Conservation (phyloP, 306 rosid species). For the Citrullus colocynthis region DNA sequence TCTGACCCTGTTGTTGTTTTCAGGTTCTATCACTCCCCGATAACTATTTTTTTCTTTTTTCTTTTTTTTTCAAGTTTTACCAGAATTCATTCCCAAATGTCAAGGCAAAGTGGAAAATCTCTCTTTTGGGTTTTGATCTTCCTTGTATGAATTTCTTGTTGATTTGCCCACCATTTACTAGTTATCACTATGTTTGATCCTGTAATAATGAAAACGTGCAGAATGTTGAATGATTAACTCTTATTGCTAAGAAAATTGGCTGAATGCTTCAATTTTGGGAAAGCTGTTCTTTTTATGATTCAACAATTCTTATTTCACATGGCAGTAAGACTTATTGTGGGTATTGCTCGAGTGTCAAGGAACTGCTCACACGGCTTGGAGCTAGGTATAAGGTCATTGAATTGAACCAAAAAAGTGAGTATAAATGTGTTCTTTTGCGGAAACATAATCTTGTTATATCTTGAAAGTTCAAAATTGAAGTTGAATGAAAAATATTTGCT, state of each 20-base stretch:
- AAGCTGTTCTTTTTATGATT: background rate
- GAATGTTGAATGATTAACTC: background rate
- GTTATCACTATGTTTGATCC: background rate
- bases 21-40: slow-evolving; percentile 20
- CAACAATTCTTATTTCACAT: background rate
- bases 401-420: slow-evolving; percentile 50
- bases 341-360: slow-evolving; percentile 58
- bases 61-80: background rate
- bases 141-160: background rate
- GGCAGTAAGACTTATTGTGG: slow-evolving; percentile 85
- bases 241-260: background rate
- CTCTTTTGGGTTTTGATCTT: background rate
- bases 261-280: background rate
- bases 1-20: slow-evolving; percentile 31
- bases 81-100: background rate
- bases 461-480: background rate
- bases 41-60: background rate
- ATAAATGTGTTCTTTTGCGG: background rate
- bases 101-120: background rate
- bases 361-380: slow-evolving; percentile 43
- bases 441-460: background rate
- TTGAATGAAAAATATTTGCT: background rate
- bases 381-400: slow-evolving; percentile 55
- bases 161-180: background rate
- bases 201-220: background rate